Evolutionary conservation across 306 rosid species (phyloP).

Genomic region (Delonix regia): DNA sequence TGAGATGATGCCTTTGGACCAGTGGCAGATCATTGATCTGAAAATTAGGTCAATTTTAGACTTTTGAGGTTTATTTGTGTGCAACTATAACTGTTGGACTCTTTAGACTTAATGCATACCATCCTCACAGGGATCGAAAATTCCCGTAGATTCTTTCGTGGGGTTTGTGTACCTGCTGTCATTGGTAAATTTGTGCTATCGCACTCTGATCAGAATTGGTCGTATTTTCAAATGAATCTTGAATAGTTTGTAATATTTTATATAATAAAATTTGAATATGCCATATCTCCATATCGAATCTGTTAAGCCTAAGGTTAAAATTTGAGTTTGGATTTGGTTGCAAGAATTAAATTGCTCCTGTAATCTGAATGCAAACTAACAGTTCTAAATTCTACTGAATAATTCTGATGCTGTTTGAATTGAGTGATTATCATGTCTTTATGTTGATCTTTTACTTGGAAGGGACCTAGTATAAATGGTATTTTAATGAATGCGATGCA

Average conservation of each 20-base stretch:
- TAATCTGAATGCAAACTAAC: background rate
- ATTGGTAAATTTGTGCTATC: background rate
- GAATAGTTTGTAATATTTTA: too few species aligned
- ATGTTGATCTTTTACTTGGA: background rate
- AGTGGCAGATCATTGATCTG: constrained; percentile 15
- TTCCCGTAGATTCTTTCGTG: background rate
- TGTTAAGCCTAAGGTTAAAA: background rate
- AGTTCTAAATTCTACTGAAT: background rate
- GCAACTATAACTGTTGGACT: background rate
- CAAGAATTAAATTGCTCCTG: background rate
- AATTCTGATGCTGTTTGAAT: background rate
- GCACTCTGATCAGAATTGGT: background rate
- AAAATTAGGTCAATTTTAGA: background rate
- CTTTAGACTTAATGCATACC: background rate
- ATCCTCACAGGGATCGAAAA: background rate
- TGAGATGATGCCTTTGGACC: background rate
- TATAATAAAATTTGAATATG: too few species aligned
- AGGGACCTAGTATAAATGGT: background rate
- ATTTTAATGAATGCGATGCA: background rate
- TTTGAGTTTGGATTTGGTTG: background rate
- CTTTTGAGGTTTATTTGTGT: background rate
- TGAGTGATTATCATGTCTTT: background rate
- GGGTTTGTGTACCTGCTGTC: background rate
- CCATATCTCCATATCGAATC: background rate
- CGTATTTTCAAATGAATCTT: too few species aligned